phyloP scores from a whole-genome alignment of 2,329 filamentous ascomycete species.

The Cytospora paraplurivora region DNA sequence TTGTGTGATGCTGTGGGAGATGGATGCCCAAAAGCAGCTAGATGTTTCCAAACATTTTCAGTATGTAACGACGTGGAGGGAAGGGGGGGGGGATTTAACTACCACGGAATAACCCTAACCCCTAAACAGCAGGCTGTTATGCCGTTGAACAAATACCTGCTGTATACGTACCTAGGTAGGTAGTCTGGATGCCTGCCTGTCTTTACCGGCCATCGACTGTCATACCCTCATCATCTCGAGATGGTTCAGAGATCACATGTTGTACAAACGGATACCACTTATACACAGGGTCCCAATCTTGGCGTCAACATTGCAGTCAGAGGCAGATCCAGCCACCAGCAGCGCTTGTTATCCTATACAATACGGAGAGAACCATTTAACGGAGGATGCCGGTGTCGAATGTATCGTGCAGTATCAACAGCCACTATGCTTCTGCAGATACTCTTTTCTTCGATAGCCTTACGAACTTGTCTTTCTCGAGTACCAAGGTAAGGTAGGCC shows the following conservation, averaged over 20 bases:
- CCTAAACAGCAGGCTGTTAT: not conserved
- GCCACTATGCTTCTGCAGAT: not conserved
- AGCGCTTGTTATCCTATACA: not conserved
- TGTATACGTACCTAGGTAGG: not conserved
- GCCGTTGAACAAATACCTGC: not conserved
- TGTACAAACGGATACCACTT: not conserved
- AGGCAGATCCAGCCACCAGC: not conserved
- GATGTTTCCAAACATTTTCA: not conserved
- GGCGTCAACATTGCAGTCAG: not conserved
- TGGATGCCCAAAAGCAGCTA: not conserved
- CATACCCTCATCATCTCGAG: not conserved
- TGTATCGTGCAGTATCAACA: not conserved
- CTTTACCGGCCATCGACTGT: not conserved
- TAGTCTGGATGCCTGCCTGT: not conserved
- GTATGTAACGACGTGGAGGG: not conserved
- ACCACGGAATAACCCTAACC: not conserved
- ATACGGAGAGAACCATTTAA: not conserved
- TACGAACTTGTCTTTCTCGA: not conserved
- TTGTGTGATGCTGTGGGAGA: conserved; percentile 12
- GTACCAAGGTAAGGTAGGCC: not conserved
- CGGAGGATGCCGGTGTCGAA: not conserved
- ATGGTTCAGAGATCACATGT: not conserved
- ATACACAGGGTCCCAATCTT: not conserved
- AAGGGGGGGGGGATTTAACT: not conserved
- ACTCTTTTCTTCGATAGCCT: not conserved